phyloP scores from a whole-genome alignment of 1,139 yeast species.

The Geotrichum cucujoidarum region DNA sequence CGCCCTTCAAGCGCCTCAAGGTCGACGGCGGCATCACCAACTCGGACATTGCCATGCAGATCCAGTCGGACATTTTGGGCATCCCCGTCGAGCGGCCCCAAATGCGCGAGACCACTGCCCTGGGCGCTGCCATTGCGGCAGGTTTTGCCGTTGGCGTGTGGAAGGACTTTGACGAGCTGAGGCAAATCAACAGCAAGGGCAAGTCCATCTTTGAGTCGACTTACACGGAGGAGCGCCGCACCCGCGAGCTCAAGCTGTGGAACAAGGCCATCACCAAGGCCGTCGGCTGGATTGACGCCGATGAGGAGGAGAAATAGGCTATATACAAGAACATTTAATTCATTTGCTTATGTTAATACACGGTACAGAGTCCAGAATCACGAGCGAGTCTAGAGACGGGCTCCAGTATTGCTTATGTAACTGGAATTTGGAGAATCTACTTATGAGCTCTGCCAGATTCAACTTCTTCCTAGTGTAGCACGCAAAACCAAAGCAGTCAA shows the following conservation, averaged over 20 bases:
- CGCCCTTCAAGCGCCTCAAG: slow-evolving; percentile 45
- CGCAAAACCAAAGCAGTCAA: too few species aligned
- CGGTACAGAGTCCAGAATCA: too few species aligned
- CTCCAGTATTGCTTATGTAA: too few species aligned
- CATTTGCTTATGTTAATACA: too few species aligned
- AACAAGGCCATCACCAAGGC: slow-evolving; percentile 76
- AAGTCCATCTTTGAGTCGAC: slow-evolving; percentile 52
- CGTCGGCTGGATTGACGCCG: slow-evolving; percentile 57
- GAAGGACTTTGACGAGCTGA: slow-evolving; percentile 67
- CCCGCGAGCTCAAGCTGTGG: slow-evolving; percentile 70
- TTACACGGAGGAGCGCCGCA: slow-evolving; percentile 56
- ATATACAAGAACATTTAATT: too few species aligned
- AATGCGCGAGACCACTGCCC: slow-evolving; percentile 86
- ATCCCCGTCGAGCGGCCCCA: slow-evolving; percentile 77
- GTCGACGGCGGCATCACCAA: slow-evolving; percentile 97
- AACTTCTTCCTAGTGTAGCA: too few species aligned
- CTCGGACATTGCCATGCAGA: slow-evolving; percentile 88
- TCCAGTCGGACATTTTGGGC: slow-evolving; percentile 86
- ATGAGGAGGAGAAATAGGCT: neutral
- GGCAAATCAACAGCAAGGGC: slow-evolving; percentile 37
- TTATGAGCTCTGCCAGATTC: too few species aligned
- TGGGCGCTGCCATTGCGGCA: slow-evolving; percentile 96
- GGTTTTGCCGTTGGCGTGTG: slow-evolving; percentile 77
- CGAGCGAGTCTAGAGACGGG: too few species aligned
- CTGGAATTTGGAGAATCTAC: too few species aligned